Evolutionary conservation across 371 early-diverging fungal genomes (phyloP).

Genomic region (Smittium mucronatum): DNA sequence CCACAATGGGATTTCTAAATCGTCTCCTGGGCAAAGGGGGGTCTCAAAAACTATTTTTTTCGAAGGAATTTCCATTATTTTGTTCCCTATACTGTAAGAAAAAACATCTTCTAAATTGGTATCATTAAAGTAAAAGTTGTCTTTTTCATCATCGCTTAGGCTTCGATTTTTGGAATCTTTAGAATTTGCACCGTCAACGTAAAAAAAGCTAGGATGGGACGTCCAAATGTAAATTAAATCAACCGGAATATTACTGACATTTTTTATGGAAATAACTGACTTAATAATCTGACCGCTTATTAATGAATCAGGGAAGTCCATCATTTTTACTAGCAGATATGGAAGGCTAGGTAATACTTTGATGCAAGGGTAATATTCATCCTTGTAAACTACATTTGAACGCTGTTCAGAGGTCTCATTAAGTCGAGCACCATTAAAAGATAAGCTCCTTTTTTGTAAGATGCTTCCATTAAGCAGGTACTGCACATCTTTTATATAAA

Average conservation of each 20-base stretch:
- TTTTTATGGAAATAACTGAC: constrained; percentile 58
- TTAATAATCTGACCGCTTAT: constrained; percentile 72
- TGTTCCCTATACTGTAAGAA: neutral
- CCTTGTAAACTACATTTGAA: constrained; percentile 42
- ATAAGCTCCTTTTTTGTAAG: constrained; percentile 51
- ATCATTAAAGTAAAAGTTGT: neutral
- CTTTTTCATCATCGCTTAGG: neutral
- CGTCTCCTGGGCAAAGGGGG: constrained; percentile 52
- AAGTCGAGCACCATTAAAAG: constrained; percentile 55
- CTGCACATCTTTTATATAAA: constrained; percentile 58
- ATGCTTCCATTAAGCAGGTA: constrained; percentile 64
- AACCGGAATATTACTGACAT: constrained; percentile 48
- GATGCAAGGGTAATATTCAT: constrained; percentile 55
- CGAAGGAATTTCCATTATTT: neutral
- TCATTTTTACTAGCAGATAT: constrained; percentile 59
- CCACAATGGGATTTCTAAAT: constrained; percentile 70
- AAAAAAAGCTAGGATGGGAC: constrained; percentile 79
- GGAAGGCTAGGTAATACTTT: constrained; percentile 73
- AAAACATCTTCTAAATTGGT: neutral
- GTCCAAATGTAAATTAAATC: constrained; percentile 53
- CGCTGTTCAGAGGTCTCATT: constrained; percentile 57
- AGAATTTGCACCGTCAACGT: constrained; percentile 36
- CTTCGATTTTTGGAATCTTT: neutral
- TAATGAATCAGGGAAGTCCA: constrained; percentile 56
- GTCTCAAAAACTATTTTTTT: neutral